Conservation (phyloP, 208 protist genomes). For the Trypanosoma theileri region DNA sequence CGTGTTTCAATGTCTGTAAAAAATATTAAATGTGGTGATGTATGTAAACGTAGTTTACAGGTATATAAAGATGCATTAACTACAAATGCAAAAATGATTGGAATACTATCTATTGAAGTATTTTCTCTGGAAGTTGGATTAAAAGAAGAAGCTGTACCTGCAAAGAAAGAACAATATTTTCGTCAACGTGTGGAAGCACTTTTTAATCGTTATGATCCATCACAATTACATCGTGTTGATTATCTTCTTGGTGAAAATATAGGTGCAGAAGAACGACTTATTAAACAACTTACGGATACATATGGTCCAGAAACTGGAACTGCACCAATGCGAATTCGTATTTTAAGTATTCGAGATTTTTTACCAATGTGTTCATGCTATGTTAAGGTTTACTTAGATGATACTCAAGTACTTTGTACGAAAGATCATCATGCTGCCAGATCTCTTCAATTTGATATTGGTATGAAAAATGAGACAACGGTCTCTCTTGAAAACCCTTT, state of each 20-base stretch:
- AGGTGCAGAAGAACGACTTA: slow-evolving; percentile 35
- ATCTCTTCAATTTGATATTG: slow-evolving; percentile 48
- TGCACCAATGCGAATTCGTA: slow-evolving; percentile 67
- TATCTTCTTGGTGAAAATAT: slow-evolving; percentile 57
- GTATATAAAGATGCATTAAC: slow-evolving; percentile 59
- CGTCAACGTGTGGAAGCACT: slow-evolving; percentile 30
- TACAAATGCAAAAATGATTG: slow-evolving; percentile 35
- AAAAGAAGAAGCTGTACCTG: slow-evolving; percentile 7
- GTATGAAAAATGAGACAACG: slow-evolving; percentile 65
- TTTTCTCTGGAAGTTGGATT: slow-evolving; percentile 54
- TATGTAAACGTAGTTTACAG: slow-evolving; percentile 33
- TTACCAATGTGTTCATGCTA: slow-evolving; percentile 39
- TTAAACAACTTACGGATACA: slow-evolving; percentile 28
- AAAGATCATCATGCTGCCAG: slow-evolving; percentile 31
- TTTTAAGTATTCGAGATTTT: slow-evolving; percentile 65
- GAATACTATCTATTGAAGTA: slow-evolving; percentile 54
- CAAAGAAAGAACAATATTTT: slow-evolving; percentile 24
- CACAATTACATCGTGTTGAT: slow-evolving; percentile 62
- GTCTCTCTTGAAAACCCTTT: slow-evolving; percentile 47
- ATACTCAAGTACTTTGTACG: slow-evolving; percentile 54
- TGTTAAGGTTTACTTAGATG: slow-evolving; percentile 73
- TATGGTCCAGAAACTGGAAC: slow-evolving; percentile 35
- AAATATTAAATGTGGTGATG: slow-evolving; percentile 30
- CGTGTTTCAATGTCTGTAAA: slow-evolving; percentile 51
- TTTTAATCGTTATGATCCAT: slow-evolving; percentile 44